Conservation (phyloP, 768 basidiomycete genomes). For the Podaxis carcinomalis region DNA sequence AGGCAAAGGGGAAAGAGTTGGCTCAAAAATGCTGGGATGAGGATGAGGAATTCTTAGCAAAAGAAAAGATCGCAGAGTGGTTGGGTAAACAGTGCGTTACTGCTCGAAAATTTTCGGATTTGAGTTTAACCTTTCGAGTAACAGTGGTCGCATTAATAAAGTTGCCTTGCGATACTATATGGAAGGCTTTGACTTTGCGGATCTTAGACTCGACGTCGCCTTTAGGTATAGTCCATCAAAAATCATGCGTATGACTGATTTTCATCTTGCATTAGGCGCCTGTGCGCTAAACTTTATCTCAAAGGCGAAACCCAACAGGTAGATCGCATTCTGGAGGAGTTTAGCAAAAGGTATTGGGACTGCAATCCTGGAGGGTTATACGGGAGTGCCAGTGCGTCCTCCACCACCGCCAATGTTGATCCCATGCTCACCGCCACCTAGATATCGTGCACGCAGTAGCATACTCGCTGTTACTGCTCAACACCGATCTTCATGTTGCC, state of each 20-base stretch:
- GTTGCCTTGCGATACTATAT: conserved; percentile 77
- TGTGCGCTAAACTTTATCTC: conserved; percentile 89
- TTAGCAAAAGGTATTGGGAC: conserved; percentile 87
- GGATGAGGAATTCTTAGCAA: conserved; percentile 77
- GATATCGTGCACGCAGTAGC: conserved; percentile 94
- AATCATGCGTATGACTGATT: neutral
- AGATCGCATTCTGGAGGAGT: conserved; percentile 91
- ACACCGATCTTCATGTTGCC: conserved; percentile 97
- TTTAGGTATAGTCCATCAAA: conserved; percentile 58
- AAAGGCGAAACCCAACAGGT: conserved; percentile 98
- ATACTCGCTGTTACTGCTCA: conserved; percentile 89
- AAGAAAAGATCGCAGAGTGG: conserved; percentile 96
- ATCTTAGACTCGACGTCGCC: conserved; percentile 78
- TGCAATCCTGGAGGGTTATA: conserved; percentile 82
- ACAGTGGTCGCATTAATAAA: conserved; percentile 73
- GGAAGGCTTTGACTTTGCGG: conserved; percentile 83
- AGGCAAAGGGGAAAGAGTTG: conserved; percentile 62
- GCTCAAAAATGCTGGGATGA: conserved; percentile 82
- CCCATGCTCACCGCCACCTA: conserved; percentile 22
- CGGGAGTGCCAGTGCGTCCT: conserved; percentile 66
- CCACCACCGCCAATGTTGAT: conserved; percentile 1
- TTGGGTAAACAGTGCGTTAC: conserved; percentile 82
- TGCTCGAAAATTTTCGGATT: neutral
- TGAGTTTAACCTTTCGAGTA: neutral
- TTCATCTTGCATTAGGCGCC: conserved; percentile 43